Conservation (phyloP, 257 asterid species). For the Solanum chilense region DNA sequence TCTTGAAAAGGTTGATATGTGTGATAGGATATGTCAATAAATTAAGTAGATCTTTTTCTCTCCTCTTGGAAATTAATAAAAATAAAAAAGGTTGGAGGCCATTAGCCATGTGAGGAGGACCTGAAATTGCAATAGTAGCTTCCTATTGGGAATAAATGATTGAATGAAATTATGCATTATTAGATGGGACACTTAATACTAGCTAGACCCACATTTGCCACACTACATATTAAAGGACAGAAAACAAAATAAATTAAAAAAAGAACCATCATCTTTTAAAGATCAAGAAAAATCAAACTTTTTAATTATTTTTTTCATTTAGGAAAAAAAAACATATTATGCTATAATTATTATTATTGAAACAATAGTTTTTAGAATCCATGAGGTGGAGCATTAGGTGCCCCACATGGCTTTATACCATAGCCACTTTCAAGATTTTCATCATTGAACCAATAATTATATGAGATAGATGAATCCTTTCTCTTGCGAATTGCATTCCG, state of each 20-base stretch:
- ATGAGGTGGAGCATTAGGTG: background rate
- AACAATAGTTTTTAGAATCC: background rate
- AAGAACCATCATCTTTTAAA: background rate
- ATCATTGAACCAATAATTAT: background rate
- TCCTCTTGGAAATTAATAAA: background rate
- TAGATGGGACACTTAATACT: slow-evolving; percentile 7
- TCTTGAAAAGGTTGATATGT: slow-evolving; percentile 10
- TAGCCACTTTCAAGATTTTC: background rate
- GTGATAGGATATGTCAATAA: slow-evolving; percentile 23
- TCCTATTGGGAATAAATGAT: slow-evolving; percentile 11
- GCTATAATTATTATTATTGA: background rate
- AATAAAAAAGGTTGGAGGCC: slow-evolving; percentile 22
- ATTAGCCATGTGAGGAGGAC: slow-evolving; percentile 51
- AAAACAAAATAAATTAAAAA: background rate
- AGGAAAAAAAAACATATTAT: background rate
- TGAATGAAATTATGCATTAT: slow-evolving; percentile 1
- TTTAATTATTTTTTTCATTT: background rate
- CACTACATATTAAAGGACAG: background rate
- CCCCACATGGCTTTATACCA: slow-evolving; percentile 4
- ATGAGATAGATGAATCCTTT: background rate
- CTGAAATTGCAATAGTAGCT: slow-evolving; percentile 21
- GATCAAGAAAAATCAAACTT: background rate
- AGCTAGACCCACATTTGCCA: background rate
- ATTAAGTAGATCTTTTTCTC: background rate
- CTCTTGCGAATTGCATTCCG: background rate